These are phyloP conservation scores for Globisporangium nagaii DNA, from an alignment of 352 stramenopile genomes.

Conservation along the genomic window DNA sequence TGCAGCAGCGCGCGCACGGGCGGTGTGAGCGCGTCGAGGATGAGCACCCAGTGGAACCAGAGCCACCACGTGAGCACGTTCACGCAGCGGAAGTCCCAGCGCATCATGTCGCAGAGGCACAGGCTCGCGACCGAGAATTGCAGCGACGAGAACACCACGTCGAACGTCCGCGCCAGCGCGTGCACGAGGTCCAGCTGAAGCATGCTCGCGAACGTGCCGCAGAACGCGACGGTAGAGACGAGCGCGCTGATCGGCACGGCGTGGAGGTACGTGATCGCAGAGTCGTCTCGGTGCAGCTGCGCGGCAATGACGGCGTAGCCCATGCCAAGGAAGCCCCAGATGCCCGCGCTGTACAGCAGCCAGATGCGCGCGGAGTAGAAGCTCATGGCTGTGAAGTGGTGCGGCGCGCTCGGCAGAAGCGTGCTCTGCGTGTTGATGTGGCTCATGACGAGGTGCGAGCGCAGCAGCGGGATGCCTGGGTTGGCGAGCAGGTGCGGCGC, in stretches of 20 bases:
- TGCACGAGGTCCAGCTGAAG: slow-evolving; percentile 18
- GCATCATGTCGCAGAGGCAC: slow-evolving; percentile 25
- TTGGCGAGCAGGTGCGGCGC: neutral
- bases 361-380: neutral
- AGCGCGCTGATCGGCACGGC: slow-evolving; percentile 9
- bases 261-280: neutral
- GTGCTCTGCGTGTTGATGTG: slow-evolving; percentile 12
- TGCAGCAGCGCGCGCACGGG: slow-evolving; percentile 15
- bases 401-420: neutral
- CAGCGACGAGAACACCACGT: slow-evolving; percentile 20
- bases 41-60: slow-evolving; percentile 46
- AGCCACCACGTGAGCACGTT: slow-evolving; percentile 33
- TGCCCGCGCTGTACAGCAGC: slow-evolving; percentile 9
- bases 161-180: slow-evolving; percentile 14
- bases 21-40: slow-evolving; percentile 40
- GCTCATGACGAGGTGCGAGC: slow-evolving; percentile 8
- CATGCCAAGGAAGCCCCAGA: slow-evolving; percentile 10
- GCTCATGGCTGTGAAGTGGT: neutral
- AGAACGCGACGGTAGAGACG: slow-evolving; percentile 10
- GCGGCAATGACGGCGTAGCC: slow-evolving; percentile 9
- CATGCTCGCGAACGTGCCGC: slow-evolving; percentile 6
- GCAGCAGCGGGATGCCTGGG: slow-evolving; percentile 7
- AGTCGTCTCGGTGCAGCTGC: slow-evolving; percentile 1
- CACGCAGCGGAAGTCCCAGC: slow-evolving; percentile 25
- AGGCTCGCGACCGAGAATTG: slow-evolving; percentile 11